Evolutionary conservation across 83 land plant species (phyloP), one percentile per base, ranked within the genome.

Genomic region (Picea abies): DNA sequence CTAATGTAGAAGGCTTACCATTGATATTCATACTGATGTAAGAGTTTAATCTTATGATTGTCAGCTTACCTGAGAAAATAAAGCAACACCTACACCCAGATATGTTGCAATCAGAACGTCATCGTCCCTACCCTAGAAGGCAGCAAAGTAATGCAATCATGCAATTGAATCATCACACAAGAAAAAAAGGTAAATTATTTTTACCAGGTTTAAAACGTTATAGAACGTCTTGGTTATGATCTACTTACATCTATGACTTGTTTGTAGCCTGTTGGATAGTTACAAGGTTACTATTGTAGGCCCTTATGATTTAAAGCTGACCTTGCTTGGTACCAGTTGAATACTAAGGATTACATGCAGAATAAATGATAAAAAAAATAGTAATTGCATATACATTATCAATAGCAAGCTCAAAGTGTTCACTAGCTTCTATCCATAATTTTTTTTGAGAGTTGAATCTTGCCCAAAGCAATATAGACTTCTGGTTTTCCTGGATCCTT

Each of bases 361-460:
- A 41, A 41, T 17, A 41, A 52, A 11, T 52, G 56, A 52, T 52
- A 10, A 22, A 41, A 22, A 72, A n/a, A 15, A 15, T 4, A 44
- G 25, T 39, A 22, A 25, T 32, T 44, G 15, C 22, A 72, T 52
- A 37, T 22, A 87, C 88, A 85, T 87, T 83, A 3, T 65, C 49
- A 56, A 87, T 84, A 29, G 86, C 88, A 26, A 63, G 76, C 56
- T 84, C 85, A 52, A 81, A 83, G 78, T 84, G 67, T 25, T 87
- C 39, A 26, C 63, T 25, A 26, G 88, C 85, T 61, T 87, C 88
- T 5, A 19, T 0, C n/a, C 49, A 63, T 39, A 39, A 39, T 49
- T 69, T 19, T 64, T 41, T 17, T 63, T 15, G 75, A 66, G 11
- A 26, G 25, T 6, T 76, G 75, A 12, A 84, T 75, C 73, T 63